Evolutionary conservation across 257 asterid species (phyloP), one percentile per base, ranked within the genome.

Genomic region (Apocynum venetum): DNA sequence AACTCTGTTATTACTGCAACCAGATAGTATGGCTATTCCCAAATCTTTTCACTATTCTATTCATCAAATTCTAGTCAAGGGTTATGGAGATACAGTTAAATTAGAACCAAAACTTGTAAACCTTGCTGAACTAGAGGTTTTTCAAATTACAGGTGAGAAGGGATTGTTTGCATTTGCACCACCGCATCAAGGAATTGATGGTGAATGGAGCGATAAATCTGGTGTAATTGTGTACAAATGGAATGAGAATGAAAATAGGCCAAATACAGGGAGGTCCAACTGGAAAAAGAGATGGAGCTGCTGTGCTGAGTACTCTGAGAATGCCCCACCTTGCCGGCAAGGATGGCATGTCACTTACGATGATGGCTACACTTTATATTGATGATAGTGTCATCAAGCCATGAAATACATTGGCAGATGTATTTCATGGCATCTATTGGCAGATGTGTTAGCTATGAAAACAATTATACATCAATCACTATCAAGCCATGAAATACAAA

Each of bases 281-380:
- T 91, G 93, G 96, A 87, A 92, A 84, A 86, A 67, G 86, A 74
- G 89, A 81, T 89, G 93, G 94, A 92, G 96, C 80, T 90, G 97
- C 57, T 92, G 97, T 68, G 82, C 87, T 8, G 94, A 90, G 83
- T 84, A 81, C 19, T 88, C 82, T 51, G 90, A 86, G 77, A 77
- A 89, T 35, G 89, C 92, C 36, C 78, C 85, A 1, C 90, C 96
- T 76, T 92, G 96, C 73, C 83, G 73, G 72, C 80, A 71, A 40
- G 93, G 91, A 71, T 78, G 89, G 73, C 96, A 89, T 46, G 90
- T 86, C 4, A 85, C 92, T 0, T 87, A 89, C 13, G 93, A 89
- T 20, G 92, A 90, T 74, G 92, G 92, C 64, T 87, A 83, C 82
- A 89, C 89, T 53, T 44, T 89, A 20, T 83, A 81, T 52, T 88